phyloP scores from a whole-genome alignment of 2,329 filamentous ascomycete genomes.

The Alternaria triticimaculans region DNA sequence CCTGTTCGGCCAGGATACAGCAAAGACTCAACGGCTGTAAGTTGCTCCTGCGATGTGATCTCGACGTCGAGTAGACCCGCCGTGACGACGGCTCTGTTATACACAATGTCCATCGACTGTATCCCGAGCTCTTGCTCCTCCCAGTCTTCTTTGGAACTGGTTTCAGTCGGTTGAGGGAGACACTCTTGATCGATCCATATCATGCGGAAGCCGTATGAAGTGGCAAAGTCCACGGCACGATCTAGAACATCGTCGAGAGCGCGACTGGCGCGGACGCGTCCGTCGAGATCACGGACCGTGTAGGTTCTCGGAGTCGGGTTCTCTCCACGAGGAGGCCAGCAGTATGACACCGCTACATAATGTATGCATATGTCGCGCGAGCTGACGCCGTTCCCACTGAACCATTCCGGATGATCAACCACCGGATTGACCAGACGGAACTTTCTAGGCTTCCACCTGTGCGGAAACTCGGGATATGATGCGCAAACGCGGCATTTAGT shows the following conservation, averaged over 20 bases:
- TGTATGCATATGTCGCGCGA: neutral
- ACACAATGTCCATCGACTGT: neutral
- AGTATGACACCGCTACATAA: neutral
- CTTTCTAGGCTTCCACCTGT: neutral
- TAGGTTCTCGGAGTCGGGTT: neutral
- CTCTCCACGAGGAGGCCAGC: neutral
- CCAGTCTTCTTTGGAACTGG: neutral
- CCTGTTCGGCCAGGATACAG: neutral
- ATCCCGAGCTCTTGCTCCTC: neutral
- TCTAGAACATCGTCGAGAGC: neutral
- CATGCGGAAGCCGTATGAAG: neutral
- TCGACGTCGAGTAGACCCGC: neutral
- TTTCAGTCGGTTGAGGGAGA: neutral
- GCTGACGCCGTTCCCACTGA: neutral
- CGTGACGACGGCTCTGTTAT: neutral
- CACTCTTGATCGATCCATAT: neutral
- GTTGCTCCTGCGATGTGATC: neutral
- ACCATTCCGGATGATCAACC: neutral
- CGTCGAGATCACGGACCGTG: neutral
- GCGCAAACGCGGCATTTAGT: neutral
- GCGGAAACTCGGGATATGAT: neutral
- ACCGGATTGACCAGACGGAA: neutral
- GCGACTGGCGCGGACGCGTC: neutral
- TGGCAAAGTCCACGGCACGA: neutral
- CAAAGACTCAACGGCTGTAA: neutral